Base-by-base conservation (phyloP, 768 basidiomycete species). In the Lactarius sanguifluus region DNA sequence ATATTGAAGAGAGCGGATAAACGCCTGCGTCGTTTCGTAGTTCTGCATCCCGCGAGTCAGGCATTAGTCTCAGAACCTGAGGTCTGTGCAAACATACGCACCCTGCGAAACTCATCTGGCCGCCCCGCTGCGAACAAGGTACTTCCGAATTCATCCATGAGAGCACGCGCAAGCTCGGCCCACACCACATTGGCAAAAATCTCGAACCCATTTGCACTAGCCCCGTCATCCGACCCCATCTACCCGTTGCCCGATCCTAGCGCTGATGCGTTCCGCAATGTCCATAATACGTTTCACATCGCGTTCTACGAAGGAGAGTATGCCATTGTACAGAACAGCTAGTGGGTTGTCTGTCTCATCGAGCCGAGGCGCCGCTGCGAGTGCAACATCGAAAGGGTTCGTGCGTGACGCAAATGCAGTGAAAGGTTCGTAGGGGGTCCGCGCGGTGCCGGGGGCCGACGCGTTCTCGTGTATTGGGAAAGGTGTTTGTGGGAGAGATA, bases 91-190 rank as follows among this genome's bases (percentile, higher is more conserved):
- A 34, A 43, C 6, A 52, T 15, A 73, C 83, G 62, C 65, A 95
- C 96, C 81, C 88, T 89, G 61, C 92, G 86, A 75, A 98, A 93
- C 62, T 96, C 92, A 60, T 90, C 86, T 13, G 97, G 94, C 62
- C 90, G 84, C 16, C 97, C 97, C 2, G 89, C 91, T n/a, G 96
- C 87, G 75, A 98, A 99, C 2, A 98, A 85, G 9, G 86, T 77
- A 25, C 77, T 78, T 0, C 96, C 96, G 52, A 98, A 78, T 73
- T 96, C 93, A 66, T 89, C 87, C 82, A 92, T 88, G 57, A 99
- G 85, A 0, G 91, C 84, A 50, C 81, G 79, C 1, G 87, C 90
- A 23, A 96, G 77, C 76, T 96, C 94, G 12, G 88, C 88, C 91
- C 94, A 96, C 5, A 98, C 80, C 10, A 96, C 91, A 71, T 92